Conservation (phyloP, 345 rosid species). For the Heritiera littoralis region DNA sequence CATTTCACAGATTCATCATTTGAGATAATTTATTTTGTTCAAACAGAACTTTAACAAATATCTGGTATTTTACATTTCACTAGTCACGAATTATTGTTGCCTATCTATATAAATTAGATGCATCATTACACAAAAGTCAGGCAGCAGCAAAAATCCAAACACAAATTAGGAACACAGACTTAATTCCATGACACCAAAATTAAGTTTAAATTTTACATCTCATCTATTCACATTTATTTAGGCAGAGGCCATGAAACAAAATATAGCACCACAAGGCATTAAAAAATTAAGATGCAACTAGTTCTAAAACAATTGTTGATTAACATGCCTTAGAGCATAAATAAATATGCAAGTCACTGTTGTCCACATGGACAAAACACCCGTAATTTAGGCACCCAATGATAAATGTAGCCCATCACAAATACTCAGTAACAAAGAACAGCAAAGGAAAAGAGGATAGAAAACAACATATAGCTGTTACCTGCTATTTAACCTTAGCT, state of each 20-base stretch:
- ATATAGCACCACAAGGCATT: not conserved
- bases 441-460: not conserved
- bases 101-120: not conserved
- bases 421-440: not conserved
- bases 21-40: not conserved
- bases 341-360: not conserved
- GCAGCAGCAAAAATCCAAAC: not conserved
- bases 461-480: slow-evolving; percentile 16
- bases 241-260: not conserved
- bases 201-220: not conserved
- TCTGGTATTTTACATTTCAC: not conserved
- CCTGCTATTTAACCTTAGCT: slow-evolving; percentile 88
- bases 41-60: not conserved
- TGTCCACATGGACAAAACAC: not conserved
- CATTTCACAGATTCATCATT: not conserved
- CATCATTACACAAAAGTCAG: not conserved
- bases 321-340: not conserved
- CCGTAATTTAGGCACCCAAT: not conserved
- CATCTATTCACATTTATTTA: not conserved
- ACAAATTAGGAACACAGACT: not conserved
- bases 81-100: not conserved
- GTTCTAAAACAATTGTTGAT: not conserved
- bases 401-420: not conserved
- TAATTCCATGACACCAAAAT: not conserved
- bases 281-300: not conserved